Evolutionary conservation across 305 asterid species (phyloP).

Genomic region (Ajuga reptans): DNA sequence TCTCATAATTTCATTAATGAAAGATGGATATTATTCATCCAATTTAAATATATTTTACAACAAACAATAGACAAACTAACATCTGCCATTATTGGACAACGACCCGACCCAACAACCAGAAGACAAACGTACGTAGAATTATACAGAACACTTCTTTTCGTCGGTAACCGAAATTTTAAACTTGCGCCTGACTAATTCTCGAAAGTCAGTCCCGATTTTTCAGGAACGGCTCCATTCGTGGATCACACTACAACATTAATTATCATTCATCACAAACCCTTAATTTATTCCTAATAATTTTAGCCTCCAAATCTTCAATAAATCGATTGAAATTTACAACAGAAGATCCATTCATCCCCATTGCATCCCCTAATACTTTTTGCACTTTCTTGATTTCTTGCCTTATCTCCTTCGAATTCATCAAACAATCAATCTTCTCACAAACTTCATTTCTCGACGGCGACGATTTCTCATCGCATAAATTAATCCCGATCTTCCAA

Average conservation of each 20-base stretch:
- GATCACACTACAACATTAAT: background rate
- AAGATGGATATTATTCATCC: too few species aligned
- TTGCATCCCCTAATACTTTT: constrained; percentile 24
- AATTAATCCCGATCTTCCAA: constrained; percentile 40
- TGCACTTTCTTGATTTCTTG: constrained; percentile 24
- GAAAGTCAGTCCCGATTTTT: too few species aligned
- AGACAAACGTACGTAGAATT: too few species aligned
- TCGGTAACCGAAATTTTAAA: too few species aligned
- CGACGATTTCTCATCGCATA: constrained; percentile 17
- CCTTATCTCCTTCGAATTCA: constrained; percentile 28
- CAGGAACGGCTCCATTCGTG: too few species aligned
- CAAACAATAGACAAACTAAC: too few species aligned
- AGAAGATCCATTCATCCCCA: constrained; percentile 30
- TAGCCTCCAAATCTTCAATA: constrained; percentile 23
- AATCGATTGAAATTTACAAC: constrained; percentile 22
- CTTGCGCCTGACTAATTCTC: too few species aligned
- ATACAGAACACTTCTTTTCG: too few species aligned
- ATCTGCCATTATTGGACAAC: background rate
- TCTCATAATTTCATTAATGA: too few species aligned
- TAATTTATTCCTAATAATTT: constrained; percentile 4
- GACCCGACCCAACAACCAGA: too few species aligned
- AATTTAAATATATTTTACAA: background rate
- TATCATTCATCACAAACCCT: background rate
- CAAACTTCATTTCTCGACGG: constrained; percentile 19
- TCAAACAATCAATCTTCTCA: constrained; percentile 26